Evolutionary conservation across 257 asterid species (phyloP).

Genomic region (Ilex asprella): DNA sequence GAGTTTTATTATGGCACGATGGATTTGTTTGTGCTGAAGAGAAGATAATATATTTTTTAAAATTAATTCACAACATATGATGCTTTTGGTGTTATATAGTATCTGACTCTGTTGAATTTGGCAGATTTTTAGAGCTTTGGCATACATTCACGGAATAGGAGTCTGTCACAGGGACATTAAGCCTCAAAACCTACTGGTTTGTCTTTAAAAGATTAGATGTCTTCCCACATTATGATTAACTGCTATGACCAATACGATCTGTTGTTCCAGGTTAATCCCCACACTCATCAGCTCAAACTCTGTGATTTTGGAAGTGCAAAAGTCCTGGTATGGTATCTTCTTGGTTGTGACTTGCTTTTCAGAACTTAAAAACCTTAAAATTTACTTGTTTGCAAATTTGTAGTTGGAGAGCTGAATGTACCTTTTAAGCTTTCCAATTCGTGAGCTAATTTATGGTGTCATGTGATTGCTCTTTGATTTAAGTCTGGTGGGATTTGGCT

Average conservation of each 20-base stretch:
- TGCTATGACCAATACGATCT: conserved; percentile 7
- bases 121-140: conserved; percentile 83
- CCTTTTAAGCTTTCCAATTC: too few species aligned
- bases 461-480: too few species aligned
- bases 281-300: conserved; percentile 76
- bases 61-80: not conserved
- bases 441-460: too few species aligned
- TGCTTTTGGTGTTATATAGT: not conserved
- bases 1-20: too few species aligned
- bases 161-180: conserved; percentile 89
- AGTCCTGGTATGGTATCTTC: conserved; percentile 46
- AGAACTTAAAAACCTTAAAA: too few species aligned
- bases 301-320: conserved; percentile 93
- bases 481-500: too few species aligned
- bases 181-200: conserved; percentile 81
- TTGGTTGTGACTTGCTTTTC: too few species aligned
- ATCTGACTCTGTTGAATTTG: conserved; percentile 8
- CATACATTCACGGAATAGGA: conserved; percentile 73
- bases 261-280: conserved; percentile 77
- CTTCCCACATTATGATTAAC: not conserved
- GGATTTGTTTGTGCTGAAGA: too few species aligned
- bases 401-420: too few species aligned
- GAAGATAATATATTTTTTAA: not conserved
- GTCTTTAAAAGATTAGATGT: conserved; percentile 15
- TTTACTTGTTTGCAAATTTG: too few species aligned